Evolutionary conservation across 257 asterid genomes (phyloP), one percentile per base, ranked within the genome.

Genomic region (Solanum lycopersicoides): DNA sequence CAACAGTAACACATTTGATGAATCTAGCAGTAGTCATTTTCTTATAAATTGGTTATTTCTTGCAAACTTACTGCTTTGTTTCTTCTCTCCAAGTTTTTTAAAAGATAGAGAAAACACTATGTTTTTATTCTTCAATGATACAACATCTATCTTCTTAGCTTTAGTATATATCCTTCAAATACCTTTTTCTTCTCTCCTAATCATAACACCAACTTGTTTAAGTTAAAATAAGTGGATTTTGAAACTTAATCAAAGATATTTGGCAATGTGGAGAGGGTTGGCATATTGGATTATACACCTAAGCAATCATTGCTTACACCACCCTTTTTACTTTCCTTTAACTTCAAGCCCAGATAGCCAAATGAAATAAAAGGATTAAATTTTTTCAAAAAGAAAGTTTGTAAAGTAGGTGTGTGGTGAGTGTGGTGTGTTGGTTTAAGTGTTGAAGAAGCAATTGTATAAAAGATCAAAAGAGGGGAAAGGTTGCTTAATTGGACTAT

Each of bases 1-100:
- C 98, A 23, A 95, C 97, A 0, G 97, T 94, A 1, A 95, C 98
- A 84, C 98, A 95, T 89, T 95, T 95, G 90, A 94, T 91, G 83
- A 95, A 95, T 87, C 94, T 92, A 9, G 98, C 93, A 1, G 98
- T 93, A 12, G 90, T 90, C 97, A 95, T 95, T 42, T 83, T 74
- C 25, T 28, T 9, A 73, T 73, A 73, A 20, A 73, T 42, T 9
- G 76, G 30, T 14, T 53, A 12, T 30, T 8, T 25, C 8, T 47
- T 50, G 25, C 25, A 10, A 72, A 47, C 21, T 39, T 68, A 34
- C n/a, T 35, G 4, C 4, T 32, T 30, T 21, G 30, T n/a, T 32
- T 69, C 37, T 89, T 44, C 32, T 72, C 21, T 63, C 21, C 83
- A 20, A 23, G 15, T 21, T 30, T 30, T 41, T 18, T 14, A 16